These are phyloP conservation scores for Sporothrix curviconia DNA, from an alignment of 2,329 filamentous ascomycete genomes.

Conservation along the genomic window DNA sequence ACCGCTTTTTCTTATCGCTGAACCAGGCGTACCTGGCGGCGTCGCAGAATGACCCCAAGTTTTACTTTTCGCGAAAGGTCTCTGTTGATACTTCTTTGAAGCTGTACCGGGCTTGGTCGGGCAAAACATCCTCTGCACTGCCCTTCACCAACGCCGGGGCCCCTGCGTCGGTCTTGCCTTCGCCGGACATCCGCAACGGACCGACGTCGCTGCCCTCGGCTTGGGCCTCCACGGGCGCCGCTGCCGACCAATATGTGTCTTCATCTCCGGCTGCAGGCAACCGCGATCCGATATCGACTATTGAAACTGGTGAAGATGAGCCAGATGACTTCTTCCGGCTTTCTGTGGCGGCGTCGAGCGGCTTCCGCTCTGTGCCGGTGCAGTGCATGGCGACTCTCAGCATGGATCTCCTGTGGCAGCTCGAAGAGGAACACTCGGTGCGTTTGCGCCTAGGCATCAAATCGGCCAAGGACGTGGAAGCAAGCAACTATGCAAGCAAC, in stretches of 20 bases:
- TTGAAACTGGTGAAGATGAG: slow-evolving; percentile 18
- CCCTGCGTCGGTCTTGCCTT: too few relatives aligned
- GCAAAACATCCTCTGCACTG: slow-evolving; percentile 8
- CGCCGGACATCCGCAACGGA: too few relatives aligned
- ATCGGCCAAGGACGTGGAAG: not conserved
- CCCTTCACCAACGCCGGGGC: not conserved
- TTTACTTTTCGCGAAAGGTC: slow-evolving; percentile 48
- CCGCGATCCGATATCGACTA: not conserved
- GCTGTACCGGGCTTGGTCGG: slow-evolving; percentile 24
- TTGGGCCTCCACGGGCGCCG: not conserved
- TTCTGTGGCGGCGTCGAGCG: slow-evolving; percentile 34
- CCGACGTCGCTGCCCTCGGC: not conserved
- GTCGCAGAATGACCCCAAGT: slow-evolving; percentile 40
- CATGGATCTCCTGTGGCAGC: slow-evolving; percentile 40
- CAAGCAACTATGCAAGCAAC: not conserved
- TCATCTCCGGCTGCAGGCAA: not conserved
- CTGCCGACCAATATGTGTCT: not conserved
- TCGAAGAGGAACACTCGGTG: slow-evolving; percentile 34
- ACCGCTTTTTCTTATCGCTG: slow-evolving; percentile 45
- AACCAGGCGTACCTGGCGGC: slow-evolving; percentile 45
- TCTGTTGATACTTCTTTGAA: slow-evolving; percentile 35
- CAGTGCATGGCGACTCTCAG: slow-evolving; percentile 37
- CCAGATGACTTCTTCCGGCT: slow-evolving; percentile 33
- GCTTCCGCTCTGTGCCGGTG: slow-evolving; percentile 36
- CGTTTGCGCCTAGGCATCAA: slow-evolving; percentile 18